phyloP scores from a whole-genome alignment of 2,329 filamentous ascomycete species.

The Grosmannia clavigera region DNA sequence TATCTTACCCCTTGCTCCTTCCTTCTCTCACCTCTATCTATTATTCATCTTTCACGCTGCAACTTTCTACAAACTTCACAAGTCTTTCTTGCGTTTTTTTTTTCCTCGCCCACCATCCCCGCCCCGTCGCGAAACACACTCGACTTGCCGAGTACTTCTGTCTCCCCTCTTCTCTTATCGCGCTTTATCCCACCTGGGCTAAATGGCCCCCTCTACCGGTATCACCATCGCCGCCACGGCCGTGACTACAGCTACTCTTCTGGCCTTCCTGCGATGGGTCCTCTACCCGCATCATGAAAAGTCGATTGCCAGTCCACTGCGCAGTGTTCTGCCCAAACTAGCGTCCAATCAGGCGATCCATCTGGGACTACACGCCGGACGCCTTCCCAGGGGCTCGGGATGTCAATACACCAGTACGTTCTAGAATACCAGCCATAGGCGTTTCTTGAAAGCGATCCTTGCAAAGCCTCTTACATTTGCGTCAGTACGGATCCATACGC shows the following conservation, averaged over 20 bases:
- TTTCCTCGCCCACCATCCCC: background rate
- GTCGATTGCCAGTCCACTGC: slow-evolving; percentile 14
- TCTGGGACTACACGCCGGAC: slow-evolving; percentile 48
- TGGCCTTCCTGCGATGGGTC: slow-evolving; percentile 12
- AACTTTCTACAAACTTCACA: background rate
- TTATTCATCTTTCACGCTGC: background rate
- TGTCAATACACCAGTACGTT: slow-evolving; percentile 49
- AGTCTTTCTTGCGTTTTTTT: background rate
- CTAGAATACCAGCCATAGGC: background rate
- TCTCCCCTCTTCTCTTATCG: background rate
- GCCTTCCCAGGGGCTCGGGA: slow-evolving; percentile 61
- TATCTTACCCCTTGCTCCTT: background rate
- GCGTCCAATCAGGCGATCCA: slow-evolving; percentile 13
- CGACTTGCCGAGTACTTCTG: background rate
- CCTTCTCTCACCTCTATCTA: background rate
- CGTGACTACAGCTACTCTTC: slow-evolving; percentile 11
- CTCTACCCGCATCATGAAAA: slow-evolving; percentile 15
- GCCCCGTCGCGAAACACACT: background rate
- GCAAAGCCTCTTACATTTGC: background rate
- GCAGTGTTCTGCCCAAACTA: slow-evolving; percentile 14
- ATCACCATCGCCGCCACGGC: slow-evolving; percentile 12
- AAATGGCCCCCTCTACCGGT: slow-evolving; percentile 1
- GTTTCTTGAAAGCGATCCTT: background rate
- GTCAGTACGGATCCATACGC: slow-evolving; percentile 56
- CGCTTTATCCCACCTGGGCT: background rate